phyloP scores from a whole-genome alignment of 352 stramenopile genomes.

The Pythium monospermum region DNA sequence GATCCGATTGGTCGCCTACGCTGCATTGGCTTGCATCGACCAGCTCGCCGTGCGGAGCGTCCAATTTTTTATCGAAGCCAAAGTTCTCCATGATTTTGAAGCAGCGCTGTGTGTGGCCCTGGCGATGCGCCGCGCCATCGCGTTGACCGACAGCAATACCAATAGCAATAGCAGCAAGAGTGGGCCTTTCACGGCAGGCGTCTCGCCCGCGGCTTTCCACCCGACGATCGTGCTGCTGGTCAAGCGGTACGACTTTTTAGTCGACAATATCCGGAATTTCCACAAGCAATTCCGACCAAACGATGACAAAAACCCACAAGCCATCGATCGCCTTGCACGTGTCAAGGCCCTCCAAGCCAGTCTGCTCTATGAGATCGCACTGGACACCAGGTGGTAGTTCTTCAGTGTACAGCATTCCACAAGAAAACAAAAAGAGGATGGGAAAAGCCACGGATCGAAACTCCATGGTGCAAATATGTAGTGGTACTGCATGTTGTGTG shows the following conservation, averaged over 20 bases:
- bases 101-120: slow-evolving; percentile 17
- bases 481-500: no score
- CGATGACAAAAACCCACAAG: neutral
- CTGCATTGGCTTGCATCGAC: slow-evolving; percentile 20
- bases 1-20: slow-evolving; percentile 17
- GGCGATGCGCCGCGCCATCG: slow-evolving; percentile 17
- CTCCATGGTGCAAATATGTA: slow-evolving; percentile 4
- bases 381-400: slow-evolving; percentile 18
- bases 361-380: slow-evolving; percentile 43
- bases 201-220: slow-evolving; percentile 11
- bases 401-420: slow-evolving; percentile 15
- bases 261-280: slow-evolving; percentile 19
- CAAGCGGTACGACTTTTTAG: slow-evolving; percentile 15
- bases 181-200: neutral
- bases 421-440: slow-evolving; percentile 11
- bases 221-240: slow-evolving; percentile 18
- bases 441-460: no score
- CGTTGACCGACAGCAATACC: neutral
- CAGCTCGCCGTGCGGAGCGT: slow-evolving; percentile 10
- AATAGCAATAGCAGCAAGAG: no score
- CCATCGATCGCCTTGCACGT: neutral
- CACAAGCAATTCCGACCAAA: slow-evolving; percentile 10
- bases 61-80: slow-evolving; percentile 13
- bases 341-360: slow-evolving; percentile 37
- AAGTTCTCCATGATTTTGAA: slow-evolving; percentile 14